Conservation (phyloP, 768 basidiomycete genomes). For the Rhizopogon vulgaris region DNA sequence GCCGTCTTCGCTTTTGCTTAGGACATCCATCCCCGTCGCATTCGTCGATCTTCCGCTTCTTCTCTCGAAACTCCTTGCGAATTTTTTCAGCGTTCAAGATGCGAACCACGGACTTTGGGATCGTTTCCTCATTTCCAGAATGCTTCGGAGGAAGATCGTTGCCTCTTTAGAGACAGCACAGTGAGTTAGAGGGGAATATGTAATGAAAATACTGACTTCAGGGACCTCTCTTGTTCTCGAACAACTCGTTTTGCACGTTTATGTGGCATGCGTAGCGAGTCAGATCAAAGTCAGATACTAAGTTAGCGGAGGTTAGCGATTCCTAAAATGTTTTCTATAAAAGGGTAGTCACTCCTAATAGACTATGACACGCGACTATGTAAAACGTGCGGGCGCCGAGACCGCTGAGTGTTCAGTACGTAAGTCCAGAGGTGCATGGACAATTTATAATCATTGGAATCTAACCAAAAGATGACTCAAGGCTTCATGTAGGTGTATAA, state of each 20-base stretch:
- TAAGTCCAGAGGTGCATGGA: no score
- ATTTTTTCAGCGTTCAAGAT: slow-evolving; percentile 59
- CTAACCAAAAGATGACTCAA: background rate
- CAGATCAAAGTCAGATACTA: no score
- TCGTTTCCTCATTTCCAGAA: slow-evolving; percentile 44
- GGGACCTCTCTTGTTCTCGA: slow-evolving; percentile 35
- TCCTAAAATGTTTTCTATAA: background rate
- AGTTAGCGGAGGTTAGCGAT: no score
- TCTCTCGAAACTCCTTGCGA: slow-evolving; percentile 47
- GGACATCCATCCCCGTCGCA: slow-evolving; percentile 20
- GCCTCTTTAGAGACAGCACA: slow-evolving; percentile 31
- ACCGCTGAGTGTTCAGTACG: no score
- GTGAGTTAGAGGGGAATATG: background rate
- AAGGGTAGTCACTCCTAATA: background rate
- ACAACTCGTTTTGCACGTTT: slow-evolving; percentile 53
- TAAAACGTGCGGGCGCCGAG: no score
- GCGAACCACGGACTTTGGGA: slow-evolving; percentile 65
- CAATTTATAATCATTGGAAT: no score
- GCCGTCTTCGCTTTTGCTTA: slow-evolving; percentile 24
- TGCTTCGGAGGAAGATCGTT: slow-evolving; percentile 44
- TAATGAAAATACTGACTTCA: slow-evolving; percentile 32
- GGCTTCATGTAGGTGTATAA: background rate
- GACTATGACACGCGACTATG: no score
- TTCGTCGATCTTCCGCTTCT: slow-evolving; percentile 33
- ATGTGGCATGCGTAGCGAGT: slow-evolving; percentile 46